A percentile compares a stretch with the other conserved stretches of the same genome.
These are phyloP conservation scores for Barnettozyma californica DNA, from an alignment of 805 yeast genomes.

Conservation along the genomic window DNA sequence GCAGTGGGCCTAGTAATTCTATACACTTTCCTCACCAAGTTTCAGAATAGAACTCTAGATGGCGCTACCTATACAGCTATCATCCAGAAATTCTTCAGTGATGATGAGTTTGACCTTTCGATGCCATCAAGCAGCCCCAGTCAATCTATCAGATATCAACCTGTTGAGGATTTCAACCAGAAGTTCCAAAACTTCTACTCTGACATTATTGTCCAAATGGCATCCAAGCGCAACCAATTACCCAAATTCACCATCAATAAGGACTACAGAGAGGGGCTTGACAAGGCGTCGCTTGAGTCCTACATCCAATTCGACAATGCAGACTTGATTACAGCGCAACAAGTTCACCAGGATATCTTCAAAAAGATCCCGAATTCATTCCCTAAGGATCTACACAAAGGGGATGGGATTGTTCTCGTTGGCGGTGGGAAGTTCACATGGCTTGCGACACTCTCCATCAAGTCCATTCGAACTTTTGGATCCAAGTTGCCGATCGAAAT, in stretches of 20 bases:
- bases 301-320: neutral
- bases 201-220: neutral
- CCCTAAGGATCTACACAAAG: slow-evolving; percentile 1
- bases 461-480: neutral
- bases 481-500: neutral
- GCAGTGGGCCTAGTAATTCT: neutral
- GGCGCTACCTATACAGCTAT: neutral
- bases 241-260: neutral
- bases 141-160: neutral
- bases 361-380: neutral
- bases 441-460: neutral
- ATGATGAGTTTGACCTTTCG: neutral
- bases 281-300: neutral
- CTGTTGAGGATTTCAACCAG: neutral
- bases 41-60: neutral
- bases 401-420: neutral
- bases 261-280: neutral
- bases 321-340: neutral
- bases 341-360: neutral
- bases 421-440: slow-evolving; percentile 2
- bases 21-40: neutral
- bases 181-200: neutral
- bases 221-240: neutral
- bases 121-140: neutral
- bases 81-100: neutral